These are phyloP conservation scores for Sapria himalayana DNA, from an alignment of 345 rosid genomes.

Conservation along the genomic window DNA sequence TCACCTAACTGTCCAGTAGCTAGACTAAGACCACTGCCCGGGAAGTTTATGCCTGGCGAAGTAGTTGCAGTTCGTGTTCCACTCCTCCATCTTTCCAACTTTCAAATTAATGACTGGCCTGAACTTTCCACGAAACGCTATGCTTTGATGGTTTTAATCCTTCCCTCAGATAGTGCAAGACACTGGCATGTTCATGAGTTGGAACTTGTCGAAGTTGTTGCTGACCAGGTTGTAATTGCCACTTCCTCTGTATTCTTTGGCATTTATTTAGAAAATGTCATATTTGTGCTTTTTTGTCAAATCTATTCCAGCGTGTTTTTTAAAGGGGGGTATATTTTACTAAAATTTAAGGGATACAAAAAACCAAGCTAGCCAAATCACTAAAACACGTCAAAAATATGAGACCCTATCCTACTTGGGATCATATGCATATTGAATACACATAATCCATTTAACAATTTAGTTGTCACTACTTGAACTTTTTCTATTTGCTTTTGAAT, in stretches of 20 bases:
- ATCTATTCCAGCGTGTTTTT: background rate
- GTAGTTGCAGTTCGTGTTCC: constrained; percentile 96
- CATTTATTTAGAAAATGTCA: background rate
- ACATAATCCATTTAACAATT: too few relatives aligned
- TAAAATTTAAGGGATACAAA: too few relatives aligned
- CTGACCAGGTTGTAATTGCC: constrained; percentile 80
- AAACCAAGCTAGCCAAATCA: too few relatives aligned
- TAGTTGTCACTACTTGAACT: too few relatives aligned
- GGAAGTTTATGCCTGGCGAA: constrained; percentile 73
- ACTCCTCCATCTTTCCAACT: constrained; percentile 82
- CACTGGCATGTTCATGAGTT: constrained; percentile 96
- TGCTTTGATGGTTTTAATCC: constrained; percentile 95
- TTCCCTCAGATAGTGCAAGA: constrained; percentile 95
- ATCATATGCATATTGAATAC: too few relatives aligned
- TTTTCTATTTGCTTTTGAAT: too few relatives aligned
- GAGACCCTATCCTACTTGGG: too few relatives aligned
- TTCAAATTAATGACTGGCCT: constrained; percentile 96
- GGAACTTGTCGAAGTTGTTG: constrained; percentile 98
- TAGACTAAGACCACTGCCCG: constrained; percentile 58
- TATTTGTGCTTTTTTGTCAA: background rate
- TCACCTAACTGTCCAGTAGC: constrained; percentile 83
- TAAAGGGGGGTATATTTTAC: too few relatives aligned
- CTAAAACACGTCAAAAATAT: too few relatives aligned
- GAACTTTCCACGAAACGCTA: constrained; percentile 88
- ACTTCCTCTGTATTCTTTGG: too few relatives aligned